Evolutionary conservation across 306 rosid species (phyloP).

Genomic region (Rosa lucieae): DNA sequence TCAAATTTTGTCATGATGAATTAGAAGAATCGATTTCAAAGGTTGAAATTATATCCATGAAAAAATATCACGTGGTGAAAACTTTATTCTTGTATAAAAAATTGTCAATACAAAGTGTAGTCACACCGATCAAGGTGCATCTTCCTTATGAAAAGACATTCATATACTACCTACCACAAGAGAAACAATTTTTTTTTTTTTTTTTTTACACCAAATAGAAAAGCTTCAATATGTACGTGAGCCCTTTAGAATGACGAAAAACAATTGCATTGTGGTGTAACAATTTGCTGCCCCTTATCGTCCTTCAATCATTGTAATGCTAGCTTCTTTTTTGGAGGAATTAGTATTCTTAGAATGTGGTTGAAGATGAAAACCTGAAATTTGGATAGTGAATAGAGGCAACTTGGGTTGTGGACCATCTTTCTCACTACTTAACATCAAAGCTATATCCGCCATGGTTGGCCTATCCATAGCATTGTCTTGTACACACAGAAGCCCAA

Average conservation of each 20-base stretch:
- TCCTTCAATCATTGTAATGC: not conserved
- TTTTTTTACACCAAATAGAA: too few species aligned
- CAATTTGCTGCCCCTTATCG: not conserved
- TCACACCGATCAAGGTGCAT: too few species aligned
- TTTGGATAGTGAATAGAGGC: slow-evolving; percentile 8
- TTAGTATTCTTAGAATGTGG: not conserved
- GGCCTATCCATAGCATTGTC: slow-evolving; percentile 28
- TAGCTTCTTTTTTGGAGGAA: not conserved
- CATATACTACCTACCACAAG: too few species aligned
- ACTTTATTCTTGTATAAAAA: too few species aligned
- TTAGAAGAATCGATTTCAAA: too few species aligned
- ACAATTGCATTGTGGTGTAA: not conserved
- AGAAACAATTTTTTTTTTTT: too few species aligned
- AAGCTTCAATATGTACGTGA: too few species aligned
- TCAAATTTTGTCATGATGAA: too few species aligned
- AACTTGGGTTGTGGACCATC: slow-evolving; percentile 23
- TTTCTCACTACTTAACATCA: slow-evolving; percentile 21
- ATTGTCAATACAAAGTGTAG: too few species aligned
- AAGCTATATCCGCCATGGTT: slow-evolving; percentile 22
- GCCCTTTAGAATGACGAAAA: not conserved
- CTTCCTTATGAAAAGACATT: too few species aligned
- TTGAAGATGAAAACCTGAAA: not conserved
- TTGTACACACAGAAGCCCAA: slow-evolving; percentile 35
- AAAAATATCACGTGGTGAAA: too few species aligned
- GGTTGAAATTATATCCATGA: too few species aligned